phyloP scores from a whole-genome alignment of 2,329 filamentous ascomycete species.

The Drechslera avenae region DNA sequence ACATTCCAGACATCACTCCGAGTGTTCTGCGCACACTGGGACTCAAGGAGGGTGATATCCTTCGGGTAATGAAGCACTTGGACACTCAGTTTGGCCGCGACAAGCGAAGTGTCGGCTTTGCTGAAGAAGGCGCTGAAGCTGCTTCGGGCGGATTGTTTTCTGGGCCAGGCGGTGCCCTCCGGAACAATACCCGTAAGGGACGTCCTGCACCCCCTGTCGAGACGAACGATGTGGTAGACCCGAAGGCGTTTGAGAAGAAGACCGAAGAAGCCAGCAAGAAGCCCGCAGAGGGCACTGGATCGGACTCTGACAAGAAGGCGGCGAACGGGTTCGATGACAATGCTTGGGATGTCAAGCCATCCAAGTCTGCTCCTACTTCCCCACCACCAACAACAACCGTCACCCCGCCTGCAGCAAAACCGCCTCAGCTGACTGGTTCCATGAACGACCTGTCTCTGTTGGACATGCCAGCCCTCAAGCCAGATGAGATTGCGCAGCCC shows the following conservation, averaged over 20 bases:
- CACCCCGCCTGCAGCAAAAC: constrained; percentile 45
- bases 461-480: constrained; percentile 51
- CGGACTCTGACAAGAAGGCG: constrained; percentile 56
- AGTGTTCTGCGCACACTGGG: constrained; percentile 83
- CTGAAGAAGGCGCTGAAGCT: constrained; percentile 61
- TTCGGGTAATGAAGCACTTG: constrained; percentile 89
- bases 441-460: constrained; percentile 72
- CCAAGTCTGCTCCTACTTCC: constrained; percentile 59
- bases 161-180: constrained; percentile 84
- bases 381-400: constrained; percentile 51
- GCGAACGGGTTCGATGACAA: constrained; percentile 86
- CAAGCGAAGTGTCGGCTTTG: constrained; percentile 60
- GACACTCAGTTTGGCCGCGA: constrained; percentile 78
- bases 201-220: constrained; percentile 85
- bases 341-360: constrained; percentile 93
- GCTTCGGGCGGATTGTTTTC: constrained; percentile 84
- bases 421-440: constrained; percentile 63
- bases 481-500: constrained; percentile 48
- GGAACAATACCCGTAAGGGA: constrained; percentile 93
- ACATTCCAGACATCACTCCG: constrained; percentile 86
- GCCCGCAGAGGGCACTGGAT: constrained; percentile 52
- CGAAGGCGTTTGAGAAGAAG: constrained; percentile 78
- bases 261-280: constrained; percentile 52
- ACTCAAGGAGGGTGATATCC: constrained; percentile 93
- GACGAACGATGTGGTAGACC: constrained; percentile 82